phyloP scores from a whole-genome alignment of 768 basidiomycete species.

The Boletus sp. region DNA sequence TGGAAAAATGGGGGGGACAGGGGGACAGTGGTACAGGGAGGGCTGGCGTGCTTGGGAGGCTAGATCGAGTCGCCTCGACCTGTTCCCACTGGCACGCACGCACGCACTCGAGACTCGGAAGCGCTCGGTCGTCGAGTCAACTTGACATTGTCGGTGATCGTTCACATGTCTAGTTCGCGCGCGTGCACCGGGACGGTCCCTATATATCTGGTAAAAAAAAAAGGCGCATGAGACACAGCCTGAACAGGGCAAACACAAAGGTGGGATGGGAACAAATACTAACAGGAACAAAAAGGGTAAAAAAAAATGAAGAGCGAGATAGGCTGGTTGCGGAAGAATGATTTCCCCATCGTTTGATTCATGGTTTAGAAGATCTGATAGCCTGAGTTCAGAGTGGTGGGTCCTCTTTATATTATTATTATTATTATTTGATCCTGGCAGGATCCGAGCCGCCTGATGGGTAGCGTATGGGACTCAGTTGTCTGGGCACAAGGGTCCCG shows the following conservation, averaged over 20 bases:
- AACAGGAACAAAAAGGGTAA: neutral
- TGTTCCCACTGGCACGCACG: neutral
- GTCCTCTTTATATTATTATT: neutral
- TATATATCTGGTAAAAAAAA: neutral
- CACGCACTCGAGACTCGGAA: neutral
- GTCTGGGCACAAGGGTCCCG: neutral
- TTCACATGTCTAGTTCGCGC: neutral
- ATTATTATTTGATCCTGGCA: neutral
- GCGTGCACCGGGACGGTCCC: neutral
- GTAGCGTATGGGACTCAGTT: neutral
- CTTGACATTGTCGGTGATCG: neutral
- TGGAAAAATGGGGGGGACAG: neutral
- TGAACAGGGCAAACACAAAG: neutral
- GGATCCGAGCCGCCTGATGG: neutral
- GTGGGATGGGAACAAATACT: constrained; percentile 1
- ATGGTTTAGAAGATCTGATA: neutral
- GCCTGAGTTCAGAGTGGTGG: neutral
- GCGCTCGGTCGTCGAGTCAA: neutral
- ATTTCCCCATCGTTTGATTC: neutral
- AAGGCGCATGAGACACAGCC: neutral
- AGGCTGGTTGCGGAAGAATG: neutral
- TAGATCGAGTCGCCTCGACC: neutral
- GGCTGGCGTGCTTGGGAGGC: neutral
- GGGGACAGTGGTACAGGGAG: neutral
- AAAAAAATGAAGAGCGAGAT: neutral